These are phyloP conservation scores for Vitis rotundifolia DNA, from an alignment of 164 flowering plant species.

Conservation along the genomic window DNA sequence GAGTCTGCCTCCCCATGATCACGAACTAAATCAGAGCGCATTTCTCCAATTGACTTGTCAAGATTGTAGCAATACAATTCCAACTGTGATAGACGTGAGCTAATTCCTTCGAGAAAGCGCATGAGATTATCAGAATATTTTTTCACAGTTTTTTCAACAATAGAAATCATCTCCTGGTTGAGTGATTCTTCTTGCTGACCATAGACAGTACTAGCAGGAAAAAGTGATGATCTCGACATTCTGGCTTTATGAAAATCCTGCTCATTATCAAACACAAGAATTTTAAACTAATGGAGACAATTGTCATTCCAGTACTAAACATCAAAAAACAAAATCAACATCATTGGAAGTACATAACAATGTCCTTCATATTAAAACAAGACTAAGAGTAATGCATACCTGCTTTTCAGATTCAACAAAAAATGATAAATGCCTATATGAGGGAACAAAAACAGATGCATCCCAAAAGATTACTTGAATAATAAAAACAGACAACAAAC, in stretches of 20 bases:
- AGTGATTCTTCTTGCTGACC: constrained; percentile 68
- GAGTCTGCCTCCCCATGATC: constrained; percentile 74
- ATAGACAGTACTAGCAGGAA: constrained; percentile 39
- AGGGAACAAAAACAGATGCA: too few relatives aligned
- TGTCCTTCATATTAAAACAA: background rate
- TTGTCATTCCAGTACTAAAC: background rate
- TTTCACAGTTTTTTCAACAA: constrained; percentile 85
- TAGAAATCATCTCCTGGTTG: constrained; percentile 52
- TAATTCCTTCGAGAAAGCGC: constrained; percentile 93
- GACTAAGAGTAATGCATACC: background rate
- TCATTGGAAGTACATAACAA: background rate
- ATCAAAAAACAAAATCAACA: background rate
- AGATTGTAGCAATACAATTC: constrained; percentile 89
- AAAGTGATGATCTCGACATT: constrained; percentile 49
- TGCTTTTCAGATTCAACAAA: background rate
- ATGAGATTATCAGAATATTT: constrained; percentile 78
- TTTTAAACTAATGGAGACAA: background rate
- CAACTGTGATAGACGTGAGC: constrained; percentile 86
- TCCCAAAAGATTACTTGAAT: too few relatives aligned
- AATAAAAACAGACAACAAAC: too few relatives aligned
- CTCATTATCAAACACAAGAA: constrained; percentile 9
- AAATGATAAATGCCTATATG: too few relatives aligned
- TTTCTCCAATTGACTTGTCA: constrained; percentile 86
- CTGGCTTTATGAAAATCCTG: constrained; percentile 84
- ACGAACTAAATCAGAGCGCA: constrained; percentile 74